Percentiles rank a stretch among this genome's conserved stretches.
These are phyloP conservation scores for Barnettozyma hawaiiensis DNA, from an alignment of 1,139 yeast genomes.

Conservation along the genomic window DNA sequence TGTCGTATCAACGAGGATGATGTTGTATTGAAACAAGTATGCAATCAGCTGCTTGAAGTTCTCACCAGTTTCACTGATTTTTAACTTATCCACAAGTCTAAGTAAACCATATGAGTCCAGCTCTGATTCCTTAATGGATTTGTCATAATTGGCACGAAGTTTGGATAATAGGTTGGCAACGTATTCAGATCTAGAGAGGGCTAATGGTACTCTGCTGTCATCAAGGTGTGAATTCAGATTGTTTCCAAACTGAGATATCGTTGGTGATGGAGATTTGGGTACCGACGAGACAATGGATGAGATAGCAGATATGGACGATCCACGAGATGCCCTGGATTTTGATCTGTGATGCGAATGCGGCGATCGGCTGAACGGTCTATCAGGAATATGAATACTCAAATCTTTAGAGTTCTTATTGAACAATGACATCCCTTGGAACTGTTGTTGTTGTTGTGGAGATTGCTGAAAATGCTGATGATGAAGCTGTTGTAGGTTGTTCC, in stretches of 20 bases:
- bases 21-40: conserved; percentile 27
- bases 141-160: conserved; percentile 13
- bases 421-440: conserved; percentile 16
- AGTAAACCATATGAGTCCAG: conserved; percentile 30
- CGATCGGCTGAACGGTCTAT: conserved; percentile 3
- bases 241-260: conserved; percentile 15
- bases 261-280: conserved; percentile 26
- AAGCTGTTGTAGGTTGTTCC: background rate
- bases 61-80: conserved; percentile 19
- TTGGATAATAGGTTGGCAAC: conserved; percentile 19
- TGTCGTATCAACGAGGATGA: conserved; percentile 13
- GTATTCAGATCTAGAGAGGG: conserved; percentile 18
- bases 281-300: conserved; percentile 35
- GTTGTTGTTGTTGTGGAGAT: conserved; percentile 6
- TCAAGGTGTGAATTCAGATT: background rate
- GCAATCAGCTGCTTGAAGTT: conserved; percentile 25
- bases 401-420: conserved; percentile 24
- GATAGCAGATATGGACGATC: conserved; percentile 34
- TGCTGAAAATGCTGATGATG: background rate
- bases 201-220: conserved; percentile 15
- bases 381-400: conserved; percentile 20
- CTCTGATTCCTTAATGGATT: conserved; percentile 10
- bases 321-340: conserved; percentile 21
- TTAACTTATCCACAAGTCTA: conserved; percentile 30
- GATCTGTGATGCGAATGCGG: conserved; percentile 3